Percentiles rank a stretch among this genome's conserved stretches.
Evolutionary conservation across 495 filamentous ascomycete genomes (phyloP).

Genomic region (Aspergillus steynii): DNA sequence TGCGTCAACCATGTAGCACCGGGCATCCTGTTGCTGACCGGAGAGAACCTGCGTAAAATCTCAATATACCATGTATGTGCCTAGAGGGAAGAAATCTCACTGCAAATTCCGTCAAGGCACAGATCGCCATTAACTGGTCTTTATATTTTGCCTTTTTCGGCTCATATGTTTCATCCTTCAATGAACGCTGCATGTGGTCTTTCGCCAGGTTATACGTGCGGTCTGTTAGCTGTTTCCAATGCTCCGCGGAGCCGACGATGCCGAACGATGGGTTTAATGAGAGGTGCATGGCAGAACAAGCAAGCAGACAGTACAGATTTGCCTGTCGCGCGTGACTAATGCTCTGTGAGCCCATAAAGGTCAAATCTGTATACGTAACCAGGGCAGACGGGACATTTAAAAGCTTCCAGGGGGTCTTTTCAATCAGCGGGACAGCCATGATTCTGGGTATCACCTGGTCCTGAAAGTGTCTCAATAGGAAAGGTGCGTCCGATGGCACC

Average conservation of each 20-base stretch:
- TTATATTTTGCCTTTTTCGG: constrained; percentile 41
- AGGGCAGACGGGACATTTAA: constrained; percentile 34
- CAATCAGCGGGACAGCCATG: constrained; percentile 31
- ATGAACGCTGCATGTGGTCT: constrained; percentile 33
- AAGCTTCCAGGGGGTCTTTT: constrained; percentile 38
- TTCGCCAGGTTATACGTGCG: constrained; percentile 32
- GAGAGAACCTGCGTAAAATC: constrained; percentile 22
- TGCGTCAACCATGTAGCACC: constrained; percentile 37
- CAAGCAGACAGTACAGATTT: constrained; percentile 33
- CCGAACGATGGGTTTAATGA: constrained; percentile 18
- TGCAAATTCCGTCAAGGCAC: constrained; percentile 32
- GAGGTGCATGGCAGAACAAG: constrained; percentile 33
- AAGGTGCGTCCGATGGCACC: constrained; percentile 27
- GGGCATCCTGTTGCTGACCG: constrained; percentile 34
- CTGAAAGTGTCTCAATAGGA: constrained; percentile 33
- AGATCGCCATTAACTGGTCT: constrained; percentile 42
- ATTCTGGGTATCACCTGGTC: constrained; percentile 34
- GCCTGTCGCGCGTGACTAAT: constrained; percentile 35
- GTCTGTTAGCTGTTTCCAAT: constrained; percentile 27
- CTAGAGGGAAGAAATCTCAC: constrained; percentile 15
- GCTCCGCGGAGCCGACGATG: constrained; percentile 16
- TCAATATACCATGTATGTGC: constrained; percentile 6
- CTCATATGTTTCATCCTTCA: constrained; percentile 29
- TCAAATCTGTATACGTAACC: constrained; percentile 32
- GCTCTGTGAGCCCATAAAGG: constrained; percentile 29